phyloP scores from a whole-genome alignment of 495 filamentous ascomycete species.

The Penicilliopsis zonata region DNA sequence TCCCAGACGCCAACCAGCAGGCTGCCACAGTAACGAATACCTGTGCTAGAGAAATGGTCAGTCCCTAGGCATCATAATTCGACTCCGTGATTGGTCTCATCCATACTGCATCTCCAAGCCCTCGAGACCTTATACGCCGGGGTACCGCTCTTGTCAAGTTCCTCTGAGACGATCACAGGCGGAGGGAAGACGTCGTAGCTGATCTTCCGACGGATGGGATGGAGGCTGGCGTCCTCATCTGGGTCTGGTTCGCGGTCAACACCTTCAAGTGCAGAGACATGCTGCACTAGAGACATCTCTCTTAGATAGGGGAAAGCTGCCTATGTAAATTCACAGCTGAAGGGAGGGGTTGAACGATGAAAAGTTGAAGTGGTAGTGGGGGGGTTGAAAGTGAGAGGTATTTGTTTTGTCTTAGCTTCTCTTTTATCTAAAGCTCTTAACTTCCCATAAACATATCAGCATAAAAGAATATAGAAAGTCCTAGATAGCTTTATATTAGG shows the following conservation, averaged over 20 bases:
- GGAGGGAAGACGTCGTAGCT: slow-evolving; percentile 21
- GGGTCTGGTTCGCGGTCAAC: slow-evolving; percentile 22
- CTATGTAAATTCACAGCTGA: too few species aligned
- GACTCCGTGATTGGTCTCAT: not conserved
- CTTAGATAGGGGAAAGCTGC: too few species aligned
- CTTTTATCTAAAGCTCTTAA: too few species aligned
- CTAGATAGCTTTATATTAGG: too few species aligned
- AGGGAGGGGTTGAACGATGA: too few species aligned
- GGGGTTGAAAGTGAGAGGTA: too few species aligned
- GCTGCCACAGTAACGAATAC: slow-evolving; percentile 45
- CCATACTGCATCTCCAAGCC: slow-evolving; percentile 35
- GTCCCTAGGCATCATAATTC: slow-evolving; percentile 5
- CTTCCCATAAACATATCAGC: too few species aligned
- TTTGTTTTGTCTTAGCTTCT: too few species aligned
- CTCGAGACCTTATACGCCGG: slow-evolving; percentile 42
- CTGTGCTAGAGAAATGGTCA: slow-evolving; percentile 31
- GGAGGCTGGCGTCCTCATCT: slow-evolving; percentile 6
- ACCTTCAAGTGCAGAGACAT: slow-evolving; percentile 27
- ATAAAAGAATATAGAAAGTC: too few species aligned
- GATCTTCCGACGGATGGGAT: slow-evolving; percentile 14
- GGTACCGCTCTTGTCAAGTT: slow-evolving; percentile 14
- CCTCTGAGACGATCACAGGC: slow-evolving; percentile 8
- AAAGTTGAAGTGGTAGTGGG: too few species aligned
- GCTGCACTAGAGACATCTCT: slow-evolving; percentile 35
- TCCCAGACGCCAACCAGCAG: slow-evolving; percentile 53